Percentiles rank a stretch among this genome's conserved stretches.
Evolutionary conservation across 805 yeast genomes (phyloP).

Genomic region (Candida arabinofermentans): DNA sequence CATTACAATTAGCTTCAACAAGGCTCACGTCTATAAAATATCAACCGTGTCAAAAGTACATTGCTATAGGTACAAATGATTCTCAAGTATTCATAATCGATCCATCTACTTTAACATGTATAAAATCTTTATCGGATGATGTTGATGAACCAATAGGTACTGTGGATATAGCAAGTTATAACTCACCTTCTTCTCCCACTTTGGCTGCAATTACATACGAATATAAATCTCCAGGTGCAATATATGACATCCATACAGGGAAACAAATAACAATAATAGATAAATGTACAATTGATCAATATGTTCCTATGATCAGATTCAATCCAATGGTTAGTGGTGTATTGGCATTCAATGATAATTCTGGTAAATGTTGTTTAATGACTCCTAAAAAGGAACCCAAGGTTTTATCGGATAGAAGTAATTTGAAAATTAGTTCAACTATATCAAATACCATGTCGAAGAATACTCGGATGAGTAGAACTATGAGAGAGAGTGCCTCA

Average conservation of each 20-base stretch:
- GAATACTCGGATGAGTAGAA: conserved; percentile 2
- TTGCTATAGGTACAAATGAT: conserved; percentile 43
- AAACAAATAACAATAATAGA: conserved; percentile 26
- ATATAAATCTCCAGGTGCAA: conserved; percentile 31
- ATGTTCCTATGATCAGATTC: conserved; percentile 15
- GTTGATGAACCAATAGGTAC: conserved; percentile 41
- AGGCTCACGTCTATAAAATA: conserved; percentile 34
- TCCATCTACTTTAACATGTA: conserved; percentile 31
- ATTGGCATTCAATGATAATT: conserved; percentile 16
- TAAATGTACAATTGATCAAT: conserved; percentile 18
- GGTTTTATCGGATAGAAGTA: not conserved
- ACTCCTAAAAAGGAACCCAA: conserved; percentile 8
- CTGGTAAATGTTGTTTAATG: conserved; percentile 15
- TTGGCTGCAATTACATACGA: conserved; percentile 39
- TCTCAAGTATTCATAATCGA: conserved; percentile 43
- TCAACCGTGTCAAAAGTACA: conserved; percentile 36
- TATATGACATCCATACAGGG: conserved; percentile 31
- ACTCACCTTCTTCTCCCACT: conserved; percentile 31
- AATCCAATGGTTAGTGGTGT: conserved; percentile 14
- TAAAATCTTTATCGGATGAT: conserved; percentile 26
- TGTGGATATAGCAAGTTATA: conserved; percentile 27
- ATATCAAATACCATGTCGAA: no score
- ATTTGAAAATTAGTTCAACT: no score
- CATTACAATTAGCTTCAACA: conserved; percentile 33
- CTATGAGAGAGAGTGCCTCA: no score